These are phyloP conservation scores for Nymphaea thermarum DNA, from an alignment of 164 flowering plant genomes.

Conservation along the genomic window DNA sequence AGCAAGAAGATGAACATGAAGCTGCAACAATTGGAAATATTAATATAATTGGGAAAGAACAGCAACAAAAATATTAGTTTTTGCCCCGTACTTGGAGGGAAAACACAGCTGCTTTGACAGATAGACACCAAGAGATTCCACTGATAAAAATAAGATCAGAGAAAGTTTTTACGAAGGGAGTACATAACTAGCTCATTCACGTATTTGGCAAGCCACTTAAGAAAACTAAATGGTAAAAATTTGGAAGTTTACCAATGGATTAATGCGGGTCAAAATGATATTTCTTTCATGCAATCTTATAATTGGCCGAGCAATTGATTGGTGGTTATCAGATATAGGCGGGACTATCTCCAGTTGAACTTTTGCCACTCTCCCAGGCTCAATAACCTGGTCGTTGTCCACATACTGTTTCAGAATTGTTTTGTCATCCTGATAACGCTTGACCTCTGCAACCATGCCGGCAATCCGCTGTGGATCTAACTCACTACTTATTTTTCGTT, in stretches of 20 bases:
- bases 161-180: too few species aligned
- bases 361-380: slow-evolving; percentile 70
- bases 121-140: too few species aligned
- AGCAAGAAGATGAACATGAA: too few species aligned
- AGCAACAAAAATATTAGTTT: too few species aligned
- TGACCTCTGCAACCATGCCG: slow-evolving; percentile 81
- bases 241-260: slow-evolving; percentile 57
- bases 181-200: too few species aligned
- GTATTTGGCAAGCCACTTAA: too few species aligned
- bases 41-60: too few species aligned
- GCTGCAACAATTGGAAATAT: too few species aligned
- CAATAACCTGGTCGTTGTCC: slow-evolving; percentile 88
- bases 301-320: slow-evolving; percentile 70
- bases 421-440: slow-evolving; percentile 92
- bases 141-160: too few species aligned
- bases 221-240: not conserved
- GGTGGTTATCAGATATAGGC: slow-evolving; percentile 81
- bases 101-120: too few species aligned
- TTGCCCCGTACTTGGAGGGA: too few species aligned
- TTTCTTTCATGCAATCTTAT: slow-evolving; percentile 82
- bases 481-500: slow-evolving; percentile 67
- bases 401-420: slow-evolving; percentile 74
- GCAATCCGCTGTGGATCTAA: slow-evolving; percentile 64
- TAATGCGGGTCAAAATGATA: slow-evolving; percentile 89
- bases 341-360: slow-evolving; percentile 75